Evolutionary conservation across 345 rosid species (phyloP), one percentile per base, ranked within the genome.

Genomic region (Carallia pectinifolia): DNA sequence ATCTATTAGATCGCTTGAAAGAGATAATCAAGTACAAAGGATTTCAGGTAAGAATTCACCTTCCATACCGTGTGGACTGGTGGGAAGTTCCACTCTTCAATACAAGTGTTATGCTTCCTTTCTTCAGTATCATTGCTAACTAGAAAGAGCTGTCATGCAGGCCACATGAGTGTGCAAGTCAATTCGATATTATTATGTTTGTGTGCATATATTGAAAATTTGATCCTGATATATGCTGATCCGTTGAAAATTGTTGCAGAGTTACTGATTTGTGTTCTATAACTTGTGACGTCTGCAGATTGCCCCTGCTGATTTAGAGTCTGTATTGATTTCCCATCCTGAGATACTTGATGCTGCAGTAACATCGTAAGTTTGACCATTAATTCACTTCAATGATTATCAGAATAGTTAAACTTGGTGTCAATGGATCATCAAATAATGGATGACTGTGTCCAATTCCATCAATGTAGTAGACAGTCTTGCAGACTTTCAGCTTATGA

Each of bases 21-120:
- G 98, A 93, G 84, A 77, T 86, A 7, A 89, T 93, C 64, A 93
- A 93, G 74, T 93, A 86, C 87, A 93, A 84, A 67, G 98, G 98
- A 29, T 90, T 77, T 77, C 98, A 89, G 98, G 98, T 89, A 69
- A 72, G 19, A 29, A 39, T 53, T 66, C 40, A 31, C 12, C 56
- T 64, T 64, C 6, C 30, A 8, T 9, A 19, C 56, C 39, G 2
- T 78, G n/a, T 27, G 7, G 44, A 39, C 12, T 39, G 5, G 2
- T n/a, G 7, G n/a, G 58, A 54, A 54, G 5, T 3, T 3, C 58
- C 27, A 6, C 27, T 29, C 0, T 53, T 53, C 58, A 17, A 39
- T 39, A 7, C 44, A 39, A 39, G 44, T 39, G 44, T 7, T 39
- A 39, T 39, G 44, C 44, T 7, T 39, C 44, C 44, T 39, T 39